Evolutionary conservation across 164 flowering plant genomes (phyloP), one percentile per base, ranked within the genome.

Genomic region (Saururus chinensis): DNA sequence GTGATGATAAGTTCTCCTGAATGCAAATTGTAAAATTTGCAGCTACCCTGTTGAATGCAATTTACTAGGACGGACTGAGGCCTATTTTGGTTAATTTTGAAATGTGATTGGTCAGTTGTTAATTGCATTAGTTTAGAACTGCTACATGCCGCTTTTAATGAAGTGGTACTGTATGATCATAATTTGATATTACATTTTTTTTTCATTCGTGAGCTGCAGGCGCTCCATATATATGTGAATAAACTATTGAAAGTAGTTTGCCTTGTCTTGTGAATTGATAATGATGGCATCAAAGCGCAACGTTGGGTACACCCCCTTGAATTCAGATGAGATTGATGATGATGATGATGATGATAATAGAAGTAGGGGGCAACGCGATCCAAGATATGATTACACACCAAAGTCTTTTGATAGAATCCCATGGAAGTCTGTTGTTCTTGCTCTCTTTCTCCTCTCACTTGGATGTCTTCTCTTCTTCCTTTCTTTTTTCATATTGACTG

Each of bases 361-460:
- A 41, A 64, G 56, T 17, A 61, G 40, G 1, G 51, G 53, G 22
- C 62, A 45, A 11, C 24, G 60, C 56, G 98, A 92, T 63, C 88
- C 80, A 62, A 76, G 98, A 17, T 92, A 89, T 73, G 83, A 78
- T 30, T 89, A 92, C 73, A 68, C 82, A 3, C 98, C 93, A 1
- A 84, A 72, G 66, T 23, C 81, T 17, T 77, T 79, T 25, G 88
- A 92, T 68, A 77, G 60, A 70, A 59, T 89, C 64, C 98, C 96
- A 9, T 87, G 96, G 92, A 89, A 77, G 63, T 92, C 96, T 57
- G 84, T 92, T 65, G 70, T 59, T n/a, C 87, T 92, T 26, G 98
- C 96, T 1, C 73, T 92, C 42, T 89, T 89, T 69, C 71, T 92
- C 52, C 83, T 92, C 37, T 66, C 51, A 35, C 84, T 92, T 5